These are phyloP conservation scores for Potentilla sterilis DNA, from an alignment of 306 rosid genomes.

Conservation along the genomic window DNA sequence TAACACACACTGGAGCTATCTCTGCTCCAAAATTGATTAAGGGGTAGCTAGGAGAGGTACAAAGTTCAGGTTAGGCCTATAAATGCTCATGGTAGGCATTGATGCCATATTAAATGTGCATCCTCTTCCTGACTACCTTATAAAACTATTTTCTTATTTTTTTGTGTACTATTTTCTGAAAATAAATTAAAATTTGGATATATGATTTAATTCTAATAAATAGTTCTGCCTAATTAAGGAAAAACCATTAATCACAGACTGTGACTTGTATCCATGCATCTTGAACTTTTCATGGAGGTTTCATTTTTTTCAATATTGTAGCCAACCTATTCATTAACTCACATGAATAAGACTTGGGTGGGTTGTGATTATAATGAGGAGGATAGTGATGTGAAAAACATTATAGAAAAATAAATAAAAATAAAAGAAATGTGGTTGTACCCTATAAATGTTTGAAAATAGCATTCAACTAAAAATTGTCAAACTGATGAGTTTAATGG, in stretches of 20 bases:
- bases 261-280: conserved; percentile 25
- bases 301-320: not conserved
- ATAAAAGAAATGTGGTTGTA: conserved; percentile 22
- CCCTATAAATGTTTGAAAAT: conserved; percentile 72
- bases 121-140: conserved; percentile 16
- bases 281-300: conserved; percentile 13
- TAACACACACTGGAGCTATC: conserved; percentile 16
- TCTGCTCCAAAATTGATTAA: conserved; percentile 15
- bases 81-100: conserved; percentile 36
- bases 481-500: conserved; percentile 58
- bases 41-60: conserved; percentile 33
- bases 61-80: conserved; percentile 35
- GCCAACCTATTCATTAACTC: conserved; percentile 14
- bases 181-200: too few relatives aligned
- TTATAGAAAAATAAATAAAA: not conserved
- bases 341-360: conserved; percentile 31
- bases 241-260: conserved; percentile 27
- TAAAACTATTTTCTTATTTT: not conserved
- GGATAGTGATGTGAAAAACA: conserved; percentile 19
- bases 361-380: conserved; percentile 12
- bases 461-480: conserved; percentile 72
- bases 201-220: not conserved
- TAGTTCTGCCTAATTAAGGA: conserved; percentile 6
- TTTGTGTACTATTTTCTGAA: not conserved
- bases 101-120: conserved; percentile 16